These are phyloP conservation scores for Xylaria sp. DNA, from an alignment of 2,329 filamentous ascomycete genomes.

Conservation along the genomic window DNA sequence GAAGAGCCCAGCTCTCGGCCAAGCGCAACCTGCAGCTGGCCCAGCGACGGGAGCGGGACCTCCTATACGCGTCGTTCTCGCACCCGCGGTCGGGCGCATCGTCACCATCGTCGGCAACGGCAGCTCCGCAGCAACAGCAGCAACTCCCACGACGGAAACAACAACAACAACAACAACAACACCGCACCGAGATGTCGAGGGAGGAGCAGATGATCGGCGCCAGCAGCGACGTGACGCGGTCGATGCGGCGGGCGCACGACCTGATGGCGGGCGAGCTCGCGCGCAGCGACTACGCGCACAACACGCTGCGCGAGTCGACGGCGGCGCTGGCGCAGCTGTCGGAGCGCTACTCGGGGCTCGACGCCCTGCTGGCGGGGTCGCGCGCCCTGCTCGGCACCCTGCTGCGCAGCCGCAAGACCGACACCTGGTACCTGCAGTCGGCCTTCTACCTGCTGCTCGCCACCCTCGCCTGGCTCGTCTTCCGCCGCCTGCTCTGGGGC, in stretches of 20 bases:
- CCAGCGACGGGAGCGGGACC: constrained; percentile 74
- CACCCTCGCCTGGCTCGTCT: constrained; percentile 84
- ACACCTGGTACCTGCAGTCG: constrained; percentile 96
- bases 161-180: constrained; percentile 39
- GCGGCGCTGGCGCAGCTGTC: constrained; percentile 79
- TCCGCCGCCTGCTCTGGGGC: constrained; percentile 82
- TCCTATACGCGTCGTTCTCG: constrained; percentile 69
- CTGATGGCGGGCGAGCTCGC: constrained; percentile 84
- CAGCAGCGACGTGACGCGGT: constrained; percentile 80
- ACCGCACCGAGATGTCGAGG: constrained; percentile 43
- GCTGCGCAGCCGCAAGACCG: constrained; percentile 86
- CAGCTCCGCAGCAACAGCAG: constrained; percentile 36
- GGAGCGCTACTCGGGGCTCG: constrained; percentile 79
- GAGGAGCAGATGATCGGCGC: constrained; percentile 75
- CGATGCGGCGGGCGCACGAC: constrained; percentile 82
- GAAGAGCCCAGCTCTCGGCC: constrained; percentile 78
- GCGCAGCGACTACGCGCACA: constrained; percentile 85
- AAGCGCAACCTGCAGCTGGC: constrained; percentile 75
- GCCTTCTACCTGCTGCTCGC: constrained; percentile 79
- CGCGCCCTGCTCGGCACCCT: constrained; percentile 76
- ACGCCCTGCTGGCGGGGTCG: constrained; percentile 74
- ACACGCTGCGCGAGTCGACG: constrained; percentile 83
- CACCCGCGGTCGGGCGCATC: constrained; percentile 43
- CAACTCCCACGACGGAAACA: no score
- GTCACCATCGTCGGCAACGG: constrained; percentile 41